Base-by-base conservation (phyloP, 2,329 filamentous ascomycete species). In the Aureobasidium sp. region DNA sequence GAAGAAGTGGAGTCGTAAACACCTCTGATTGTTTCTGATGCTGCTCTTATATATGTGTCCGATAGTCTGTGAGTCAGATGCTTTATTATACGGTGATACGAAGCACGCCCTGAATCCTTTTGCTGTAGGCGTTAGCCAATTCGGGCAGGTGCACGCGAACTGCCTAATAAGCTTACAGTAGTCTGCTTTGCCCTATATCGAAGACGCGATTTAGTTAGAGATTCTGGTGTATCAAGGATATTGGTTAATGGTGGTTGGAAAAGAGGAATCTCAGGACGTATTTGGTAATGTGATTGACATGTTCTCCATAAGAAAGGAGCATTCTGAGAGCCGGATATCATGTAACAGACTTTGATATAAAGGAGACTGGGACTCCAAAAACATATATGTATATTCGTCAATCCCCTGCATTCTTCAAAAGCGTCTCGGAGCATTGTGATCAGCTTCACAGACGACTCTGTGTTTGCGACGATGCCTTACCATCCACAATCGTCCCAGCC, bases 401-500 rank as follows among this genome's bases (percentile, higher is more conserved):
- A 21, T 21, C 21, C 13, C 13, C 3, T 49, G 29, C 9, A 5
- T n/a, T 29, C 44, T 13, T 30, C 9, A 5, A n/a, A 48, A n/a
- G 27, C 13, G 9, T 47, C 3, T 4, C 4, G 3, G 25, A 47
- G 9, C 1, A n/a, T n/a, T 1, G 5, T 2, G 16, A 3, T 8
- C 45, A 48, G 27, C 27, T 30, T 27, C 32, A 54, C 37, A 54
- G 9, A 10, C 50, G 50, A 36, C 50, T 54, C 50, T 54, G 50
- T 11, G 32, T 39, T 25, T 53, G 21, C 25, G 10, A 8, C 10
- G 45, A 32, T 16, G 27, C 21, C 36, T 29, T 53, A 6, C 50
- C 37, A 21, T 39, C n/a, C 10, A 42, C 37, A 61, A 61, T 36
- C 25, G 59, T 69, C 48, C 68, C 72, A 34, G 80, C 71, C 37